phyloP scores from a whole-genome alignment of 2,329 filamentous ascomycete genomes.

The Pseudopithomyces maydicus region DNA sequence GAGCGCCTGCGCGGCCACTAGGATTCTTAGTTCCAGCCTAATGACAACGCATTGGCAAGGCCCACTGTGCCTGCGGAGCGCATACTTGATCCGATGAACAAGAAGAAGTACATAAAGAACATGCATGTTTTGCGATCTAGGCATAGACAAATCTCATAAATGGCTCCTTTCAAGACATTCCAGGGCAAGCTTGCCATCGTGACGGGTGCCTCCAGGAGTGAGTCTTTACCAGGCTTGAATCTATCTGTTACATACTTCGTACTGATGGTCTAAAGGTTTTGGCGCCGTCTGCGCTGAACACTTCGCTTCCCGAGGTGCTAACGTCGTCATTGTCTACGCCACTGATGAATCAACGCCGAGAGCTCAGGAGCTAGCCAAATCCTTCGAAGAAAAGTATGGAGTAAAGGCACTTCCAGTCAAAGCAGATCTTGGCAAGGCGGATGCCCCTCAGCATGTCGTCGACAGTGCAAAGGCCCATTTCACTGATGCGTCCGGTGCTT shows the following conservation, averaged over 20 bases:
- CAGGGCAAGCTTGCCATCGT: constrained; percentile 3
- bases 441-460: constrained; percentile 63
- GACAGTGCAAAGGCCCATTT: constrained; percentile 61
- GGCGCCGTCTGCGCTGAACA: constrained; percentile 68
- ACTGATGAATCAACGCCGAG: constrained; percentile 59
- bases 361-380: constrained; percentile 56
- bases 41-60: too few species aligned
- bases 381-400: constrained; percentile 59
- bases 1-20: too few species aligned
- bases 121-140: not conserved
- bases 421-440: constrained; percentile 68
- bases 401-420: constrained; percentile 66
- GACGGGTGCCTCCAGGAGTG: not conserved
- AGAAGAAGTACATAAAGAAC: not conserved
- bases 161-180: constrained; percentile 2
- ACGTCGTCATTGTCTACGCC: constrained; percentile 71
- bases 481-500: constrained; percentile 46
- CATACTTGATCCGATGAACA: too few species aligned
- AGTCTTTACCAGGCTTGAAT: not conserved
- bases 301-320: constrained; percentile 69
- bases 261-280: constrained; percentile 5
- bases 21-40: too few species aligned
- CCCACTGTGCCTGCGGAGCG: too few species aligned
- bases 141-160: not conserved
- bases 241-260: not conserved